A percentile compares a stretch with the other conserved stretches of the same genome.
These are phyloP conservation scores for Pisolithus thermaeus DNA, from an alignment of 1,284 basidiomycete genomes.

Conservation along the genomic window DNA sequence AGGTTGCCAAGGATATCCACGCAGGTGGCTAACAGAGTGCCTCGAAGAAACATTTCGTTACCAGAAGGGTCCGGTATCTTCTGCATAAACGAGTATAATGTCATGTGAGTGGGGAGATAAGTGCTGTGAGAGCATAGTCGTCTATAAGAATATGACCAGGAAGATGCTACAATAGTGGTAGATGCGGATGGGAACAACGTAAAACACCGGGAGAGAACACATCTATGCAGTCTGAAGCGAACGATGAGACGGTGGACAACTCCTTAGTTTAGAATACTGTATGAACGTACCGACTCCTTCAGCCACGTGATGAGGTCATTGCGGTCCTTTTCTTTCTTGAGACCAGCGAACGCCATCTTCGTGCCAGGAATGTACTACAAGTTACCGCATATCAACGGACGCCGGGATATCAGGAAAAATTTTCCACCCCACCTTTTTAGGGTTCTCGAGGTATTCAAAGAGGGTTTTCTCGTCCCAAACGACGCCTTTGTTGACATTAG, in stretches of 20 bases:
- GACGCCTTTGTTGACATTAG: conserved; percentile 95
- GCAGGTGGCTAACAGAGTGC: too few relatives aligned
- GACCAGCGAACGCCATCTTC: conserved; percentile 96
- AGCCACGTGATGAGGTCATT: conserved; percentile 81
- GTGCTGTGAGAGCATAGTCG: conserved; percentile 18
- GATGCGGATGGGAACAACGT: too few relatives aligned
- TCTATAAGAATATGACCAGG: conserved; percentile 30
- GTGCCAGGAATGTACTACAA: conserved; percentile 88
- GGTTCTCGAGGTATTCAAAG: conserved; percentile 93
- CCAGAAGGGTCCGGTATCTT: too few relatives aligned
- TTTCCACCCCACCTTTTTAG: conserved; percentile 74
- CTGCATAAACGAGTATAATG: conserved; percentile 4
- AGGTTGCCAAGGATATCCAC: too few relatives aligned
- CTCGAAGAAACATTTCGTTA: too few relatives aligned
- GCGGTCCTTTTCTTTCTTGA: conserved; percentile 97
- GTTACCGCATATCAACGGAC: neutral
- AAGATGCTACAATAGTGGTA: too few relatives aligned
- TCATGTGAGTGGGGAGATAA: conserved; percentile 25
- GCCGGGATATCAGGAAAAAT: too few relatives aligned
- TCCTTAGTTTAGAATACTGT: too few relatives aligned
- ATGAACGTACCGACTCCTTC: conserved; percentile 56
- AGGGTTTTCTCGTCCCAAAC: conserved; percentile 84
- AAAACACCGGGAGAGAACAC: too few relatives aligned
- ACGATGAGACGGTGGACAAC: too few relatives aligned
- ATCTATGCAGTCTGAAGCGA: too few relatives aligned